Percentiles rank a stretch among this genome's conserved stretches.
These are phyloP conservation scores for Xylariaceae sp. DNA, from an alignment of 2,329 filamentous ascomycete species.

Conservation along the genomic window DNA sequence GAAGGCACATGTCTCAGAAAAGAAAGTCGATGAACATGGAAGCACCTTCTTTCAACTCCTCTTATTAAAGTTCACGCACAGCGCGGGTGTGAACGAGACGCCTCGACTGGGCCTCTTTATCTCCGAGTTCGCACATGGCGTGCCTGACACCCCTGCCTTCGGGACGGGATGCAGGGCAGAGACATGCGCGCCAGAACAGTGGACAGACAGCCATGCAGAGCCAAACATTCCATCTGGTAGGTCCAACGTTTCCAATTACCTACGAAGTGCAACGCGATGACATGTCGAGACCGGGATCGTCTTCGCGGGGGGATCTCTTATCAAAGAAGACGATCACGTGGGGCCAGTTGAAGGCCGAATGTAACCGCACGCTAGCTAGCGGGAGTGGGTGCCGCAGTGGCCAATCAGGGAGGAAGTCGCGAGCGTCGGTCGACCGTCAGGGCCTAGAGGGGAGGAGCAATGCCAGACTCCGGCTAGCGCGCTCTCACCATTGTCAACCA, in stretches of 20 bases:
- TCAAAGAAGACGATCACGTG: conserved; percentile 29
- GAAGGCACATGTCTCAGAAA: too few species aligned
- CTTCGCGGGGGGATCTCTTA: conserved; percentile 25
- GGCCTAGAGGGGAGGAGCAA: neutral
- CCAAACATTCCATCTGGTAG: conserved; percentile 19
- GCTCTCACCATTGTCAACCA: neutral
- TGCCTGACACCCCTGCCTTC: conserved; percentile 1
- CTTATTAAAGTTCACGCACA: conserved; percentile 5
- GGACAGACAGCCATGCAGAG: conserved; percentile 16
- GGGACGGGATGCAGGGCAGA: conserved; percentile 3
- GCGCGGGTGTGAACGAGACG: conserved; percentile 2
- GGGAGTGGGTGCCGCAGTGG: conserved; percentile 21
- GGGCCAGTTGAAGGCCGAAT: conserved; percentile 27
- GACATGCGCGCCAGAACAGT: conserved; percentile 21
- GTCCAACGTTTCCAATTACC: conserved; percentile 25
- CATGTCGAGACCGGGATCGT: conserved; percentile 20
- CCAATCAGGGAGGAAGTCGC: conserved; percentile 27
- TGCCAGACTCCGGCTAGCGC: conserved; percentile 8
- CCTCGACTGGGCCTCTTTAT: conserved; percentile 11
- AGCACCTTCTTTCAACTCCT: conserved; percentile 2
- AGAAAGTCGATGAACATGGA: too few species aligned
- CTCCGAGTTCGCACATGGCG: conserved; percentile 22
- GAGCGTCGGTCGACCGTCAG: conserved; percentile 14
- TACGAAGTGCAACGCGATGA: conserved; percentile 22
- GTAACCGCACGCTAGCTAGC: conserved; percentile 27